Percentiles rank a stretch among this genome's conserved stretches.
These are phyloP conservation scores for Sugiyamaella smithiae DNA, from an alignment of 805 yeast genomes.

Conservation along the genomic window DNA sequence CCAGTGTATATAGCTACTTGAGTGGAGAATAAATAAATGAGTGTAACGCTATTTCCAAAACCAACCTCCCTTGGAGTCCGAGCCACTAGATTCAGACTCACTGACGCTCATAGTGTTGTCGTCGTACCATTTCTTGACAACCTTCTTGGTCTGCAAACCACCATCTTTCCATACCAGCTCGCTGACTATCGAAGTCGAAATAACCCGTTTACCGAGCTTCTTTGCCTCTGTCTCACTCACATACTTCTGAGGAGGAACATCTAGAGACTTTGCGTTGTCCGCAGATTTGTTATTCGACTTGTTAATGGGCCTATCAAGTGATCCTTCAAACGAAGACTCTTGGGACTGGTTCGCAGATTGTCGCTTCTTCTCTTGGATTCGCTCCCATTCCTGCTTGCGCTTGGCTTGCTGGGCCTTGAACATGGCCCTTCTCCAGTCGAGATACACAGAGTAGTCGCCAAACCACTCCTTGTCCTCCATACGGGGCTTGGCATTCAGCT, in stretches of 20 bases:
- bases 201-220: slow-evolving; percentile 31
- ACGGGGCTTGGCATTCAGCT: slow-evolving; percentile 1
- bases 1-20: no score
- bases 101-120: slow-evolving; percentile 30
- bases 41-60: slow-evolving; percentile 28
- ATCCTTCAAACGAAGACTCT: not conserved
- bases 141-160: slow-evolving; percentile 28
- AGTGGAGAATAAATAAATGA: no score
- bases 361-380: slow-evolving; percentile 5
- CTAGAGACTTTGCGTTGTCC: not conserved
- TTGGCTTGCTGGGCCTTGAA: slow-evolving; percentile 15
- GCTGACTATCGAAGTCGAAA: slow-evolving; percentile 24
- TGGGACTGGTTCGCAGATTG: not conserved
- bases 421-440: slow-evolving; percentile 67
- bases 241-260: slow-evolving; percentile 5
- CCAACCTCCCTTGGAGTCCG: slow-evolving; percentile 26
- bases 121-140: slow-evolving; percentile 32
- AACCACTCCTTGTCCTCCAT: slow-evolving; percentile 46
- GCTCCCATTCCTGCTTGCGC: slow-evolving; percentile 11
- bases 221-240: slow-evolving; percentile 28
- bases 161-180: slow-evolving; percentile 33
- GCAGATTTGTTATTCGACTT: not conserved
- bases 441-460: slow-evolving; percentile 57
- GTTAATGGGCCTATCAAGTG: not conserved
- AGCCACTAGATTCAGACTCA: slow-evolving; percentile 26